These are phyloP conservation scores for Tylopilus sp. DNA, from an alignment of 768 basidiomycete genomes.

Conservation along the genomic window DNA sequence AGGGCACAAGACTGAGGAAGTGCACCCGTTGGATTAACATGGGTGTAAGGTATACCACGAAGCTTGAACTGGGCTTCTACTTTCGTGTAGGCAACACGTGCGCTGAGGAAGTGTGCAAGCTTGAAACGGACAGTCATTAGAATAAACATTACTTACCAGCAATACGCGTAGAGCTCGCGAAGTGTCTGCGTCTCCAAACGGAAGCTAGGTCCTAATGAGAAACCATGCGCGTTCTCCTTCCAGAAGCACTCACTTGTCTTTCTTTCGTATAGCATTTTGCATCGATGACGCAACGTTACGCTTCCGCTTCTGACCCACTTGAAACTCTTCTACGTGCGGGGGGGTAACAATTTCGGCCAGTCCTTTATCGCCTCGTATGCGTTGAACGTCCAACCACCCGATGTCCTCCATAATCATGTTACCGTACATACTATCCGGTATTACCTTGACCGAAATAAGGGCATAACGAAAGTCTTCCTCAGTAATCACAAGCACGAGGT, in stretches of 20 bases:
- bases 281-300: constrained; percentile 12
- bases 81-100: constrained; percentile 85
- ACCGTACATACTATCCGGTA: constrained; percentile 52
- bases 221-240: not conserved
- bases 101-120: constrained; percentile 41
- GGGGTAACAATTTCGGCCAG: constrained; percentile 10
- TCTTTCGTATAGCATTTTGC: constrained; percentile 13
- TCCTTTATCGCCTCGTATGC: constrained; percentile 53
- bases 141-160: constrained; percentile 56
- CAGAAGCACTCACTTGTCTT: constrained; percentile 27
- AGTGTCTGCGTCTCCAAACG: constrained; percentile 69
- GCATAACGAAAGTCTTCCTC: constrained; percentile 80
- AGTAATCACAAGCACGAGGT: constrained; percentile 79
- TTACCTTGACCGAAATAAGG: constrained; percentile 62
- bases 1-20: constrained; percentile 43
- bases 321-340: constrained; percentile 16
- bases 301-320: constrained; percentile 31
- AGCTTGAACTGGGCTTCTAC: constrained; percentile 86
- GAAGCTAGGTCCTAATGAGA: constrained; percentile 37
- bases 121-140: not conserved
- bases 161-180: constrained; percentile 81
- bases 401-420: constrained; percentile 74
- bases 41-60: constrained; percentile 72
- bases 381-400: constrained; percentile 69
- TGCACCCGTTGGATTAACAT: constrained; percentile 58